Evolutionary conservation across 768 basidiomycete genomes (phyloP).

Genomic region (Panus rudis): DNA sequence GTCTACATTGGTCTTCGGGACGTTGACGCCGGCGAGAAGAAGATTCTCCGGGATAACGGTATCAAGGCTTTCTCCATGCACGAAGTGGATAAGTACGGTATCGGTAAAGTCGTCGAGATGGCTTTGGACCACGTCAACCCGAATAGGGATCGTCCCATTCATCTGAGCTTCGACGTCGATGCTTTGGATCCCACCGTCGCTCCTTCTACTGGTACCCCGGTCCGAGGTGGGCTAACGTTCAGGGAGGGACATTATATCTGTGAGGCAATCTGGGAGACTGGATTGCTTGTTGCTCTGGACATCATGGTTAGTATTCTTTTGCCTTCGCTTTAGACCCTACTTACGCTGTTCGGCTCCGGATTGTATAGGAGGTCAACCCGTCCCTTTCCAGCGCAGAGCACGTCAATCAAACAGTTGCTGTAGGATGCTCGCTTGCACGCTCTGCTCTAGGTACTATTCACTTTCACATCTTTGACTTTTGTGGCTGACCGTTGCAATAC

Average conservation of each 20-base stretch:
- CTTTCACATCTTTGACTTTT: neutral
- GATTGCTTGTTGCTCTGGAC: constrained; percentile 85
- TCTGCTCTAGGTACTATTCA: constrained; percentile 64
- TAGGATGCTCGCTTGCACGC: constrained; percentile 82
- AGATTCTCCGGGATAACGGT: constrained; percentile 79
- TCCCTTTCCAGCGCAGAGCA: constrained; percentile 69
- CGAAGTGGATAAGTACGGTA: constrained; percentile 73
- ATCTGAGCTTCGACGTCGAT: constrained; percentile 95
- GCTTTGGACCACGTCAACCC: constrained; percentile 93
- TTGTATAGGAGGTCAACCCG: constrained; percentile 88
- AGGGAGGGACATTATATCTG: constrained; percentile 98
- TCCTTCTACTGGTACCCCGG: constrained; percentile 92
- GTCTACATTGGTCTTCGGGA: constrained; percentile 99
- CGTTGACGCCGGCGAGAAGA: constrained; percentile 83
- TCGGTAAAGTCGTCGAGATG: constrained; percentile 93
- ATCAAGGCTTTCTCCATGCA: constrained; percentile 64
- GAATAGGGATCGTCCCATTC: constrained; percentile 75
- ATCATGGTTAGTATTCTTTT: constrained; percentile 59
- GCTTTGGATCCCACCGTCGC: constrained; percentile 92
- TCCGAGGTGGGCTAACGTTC: constrained; percentile 93
- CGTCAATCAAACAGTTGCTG: constrained; percentile 82
- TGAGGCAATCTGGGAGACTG: constrained; percentile 89
- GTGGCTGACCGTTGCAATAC: neutral
- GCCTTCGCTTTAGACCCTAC: neutral
- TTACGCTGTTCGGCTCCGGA: no score